Evolutionary conservation across 768 basidiomycete species (phyloP).

Genomic region (Lactifluus subvellereus): DNA sequence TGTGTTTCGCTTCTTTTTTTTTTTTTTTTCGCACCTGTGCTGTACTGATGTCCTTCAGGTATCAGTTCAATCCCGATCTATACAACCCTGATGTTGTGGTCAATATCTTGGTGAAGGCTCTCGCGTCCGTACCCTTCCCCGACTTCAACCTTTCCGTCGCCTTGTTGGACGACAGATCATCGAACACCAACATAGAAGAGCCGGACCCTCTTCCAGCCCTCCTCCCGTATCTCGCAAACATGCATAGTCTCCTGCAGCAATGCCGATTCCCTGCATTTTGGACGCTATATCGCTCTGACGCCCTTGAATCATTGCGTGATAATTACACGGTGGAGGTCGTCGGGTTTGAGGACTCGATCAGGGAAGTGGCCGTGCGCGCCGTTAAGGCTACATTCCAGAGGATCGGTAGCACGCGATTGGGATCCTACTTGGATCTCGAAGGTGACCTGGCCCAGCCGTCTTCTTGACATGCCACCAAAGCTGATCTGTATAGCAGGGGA

Average conservation of each 20-base stretch:
- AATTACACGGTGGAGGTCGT: constrained; percentile 81
- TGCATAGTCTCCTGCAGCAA: constrained; percentile 68
- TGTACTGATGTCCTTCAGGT: constrained; percentile 41
- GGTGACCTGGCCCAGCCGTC: constrained; percentile 36
- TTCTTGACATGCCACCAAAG: not conserved
- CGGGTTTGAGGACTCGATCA: constrained; percentile 79
- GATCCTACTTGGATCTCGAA: constrained; percentile 62
- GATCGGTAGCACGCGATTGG: constrained; percentile 61
- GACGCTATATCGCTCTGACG: constrained; percentile 63
- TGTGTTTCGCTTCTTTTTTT: constrained; percentile 32
- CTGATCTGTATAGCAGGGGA: constrained; percentile 35
- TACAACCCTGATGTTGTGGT: constrained; percentile 91
- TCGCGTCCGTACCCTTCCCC: constrained; percentile 77
- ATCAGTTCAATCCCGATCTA: constrained; percentile 93
- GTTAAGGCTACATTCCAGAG: constrained; percentile 74
- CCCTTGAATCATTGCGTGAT: constrained; percentile 66
- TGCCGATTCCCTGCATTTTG: constrained; percentile 90
- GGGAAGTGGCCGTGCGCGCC: constrained; percentile 70
- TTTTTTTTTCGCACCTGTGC: constrained; percentile 8
- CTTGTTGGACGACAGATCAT: constrained; percentile 72
- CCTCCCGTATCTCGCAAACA: constrained; percentile 59
- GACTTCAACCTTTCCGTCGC: constrained; percentile 95
- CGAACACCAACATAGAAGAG: constrained; percentile 57
- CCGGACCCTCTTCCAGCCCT: constrained; percentile 73
- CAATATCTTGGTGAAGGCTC: constrained; percentile 90